Evolutionary conservation across 176 grass and related monocot species (phyloP).

Genomic region (Zoysia japonica): DNA sequence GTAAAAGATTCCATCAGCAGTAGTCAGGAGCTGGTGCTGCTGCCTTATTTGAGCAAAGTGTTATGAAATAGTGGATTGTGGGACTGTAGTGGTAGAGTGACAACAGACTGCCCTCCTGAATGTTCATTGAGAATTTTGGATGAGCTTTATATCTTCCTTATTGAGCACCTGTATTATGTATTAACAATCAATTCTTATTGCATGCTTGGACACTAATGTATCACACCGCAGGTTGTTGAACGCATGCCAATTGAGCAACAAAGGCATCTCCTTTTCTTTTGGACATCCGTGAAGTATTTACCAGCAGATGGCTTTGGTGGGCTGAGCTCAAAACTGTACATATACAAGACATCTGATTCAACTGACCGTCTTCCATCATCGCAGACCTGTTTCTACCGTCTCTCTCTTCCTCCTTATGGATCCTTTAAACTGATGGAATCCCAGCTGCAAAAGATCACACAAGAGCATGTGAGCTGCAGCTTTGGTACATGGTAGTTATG

Average conservation of each 20-base stretch:
- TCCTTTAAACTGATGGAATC: slow-evolving; percentile 51
- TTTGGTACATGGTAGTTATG: slow-evolving; percentile 76
- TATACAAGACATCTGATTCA: slow-evolving; percentile 75
- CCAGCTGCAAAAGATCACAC: slow-evolving; percentile 74
- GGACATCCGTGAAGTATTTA: slow-evolving; percentile 93
- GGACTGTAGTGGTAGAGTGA: neutral
- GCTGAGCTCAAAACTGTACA: slow-evolving; percentile 79
- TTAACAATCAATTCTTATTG: slow-evolving; percentile 1
- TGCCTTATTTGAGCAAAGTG: neutral
- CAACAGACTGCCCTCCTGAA: neutral
- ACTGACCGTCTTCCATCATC: slow-evolving; percentile 77
- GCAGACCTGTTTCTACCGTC: slow-evolving; percentile 95
- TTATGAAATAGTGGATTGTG: neutral
- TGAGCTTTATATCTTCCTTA: slow-evolving; percentile 1
- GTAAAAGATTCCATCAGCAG: slow-evolving; percentile 9
- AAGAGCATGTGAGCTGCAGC: slow-evolving; percentile 89
- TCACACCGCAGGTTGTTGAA: slow-evolving; percentile 64
- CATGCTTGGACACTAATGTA: slow-evolving; percentile 18
- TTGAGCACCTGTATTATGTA: slow-evolving; percentile 1
- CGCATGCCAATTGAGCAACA: slow-evolving; percentile 74
- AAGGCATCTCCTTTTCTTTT: slow-evolving; percentile 89
- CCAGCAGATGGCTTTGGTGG: slow-evolving; percentile 84
- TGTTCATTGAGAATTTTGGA: neutral
- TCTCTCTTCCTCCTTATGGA: slow-evolving; percentile 79
- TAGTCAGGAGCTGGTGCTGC: slow-evolving; percentile 3